Evolutionary conservation across 768 basidiomycete species (phyloP).

Genomic region (Kwoniella dejecticola): DNA sequence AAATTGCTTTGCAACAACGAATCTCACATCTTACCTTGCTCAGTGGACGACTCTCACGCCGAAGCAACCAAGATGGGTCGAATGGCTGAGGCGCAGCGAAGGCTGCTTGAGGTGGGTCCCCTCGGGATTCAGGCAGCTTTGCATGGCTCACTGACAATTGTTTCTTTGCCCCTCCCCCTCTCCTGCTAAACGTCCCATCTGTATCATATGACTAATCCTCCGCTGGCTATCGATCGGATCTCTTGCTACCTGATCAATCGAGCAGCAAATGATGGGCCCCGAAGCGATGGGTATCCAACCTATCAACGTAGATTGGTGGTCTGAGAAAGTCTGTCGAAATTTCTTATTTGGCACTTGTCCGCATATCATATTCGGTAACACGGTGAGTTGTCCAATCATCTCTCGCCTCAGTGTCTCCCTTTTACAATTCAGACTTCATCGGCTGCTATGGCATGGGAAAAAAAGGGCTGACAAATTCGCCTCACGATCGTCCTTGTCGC

Average conservation of each 20-base stretch:
- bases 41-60: too few species aligned
- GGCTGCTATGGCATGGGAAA: too few species aligned
- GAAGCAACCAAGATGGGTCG: constrained; percentile 70
- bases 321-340: constrained; percentile 98
- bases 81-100: constrained; percentile 95
- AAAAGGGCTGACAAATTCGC: too few species aligned
- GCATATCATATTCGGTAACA: constrained; percentile 95
- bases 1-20: too few species aligned
- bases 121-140: not conserved
- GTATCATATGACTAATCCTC: not conserved
- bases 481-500: too few species aligned
- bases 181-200: not conserved
- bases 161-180: not conserved
- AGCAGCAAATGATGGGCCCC: constrained; percentile 99
- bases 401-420: too few species aligned
- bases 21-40: too few species aligned
- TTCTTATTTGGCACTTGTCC: constrained; percentile 99
- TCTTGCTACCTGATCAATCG: not conserved
- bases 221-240: constrained; percentile 59
- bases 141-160: not conserved
- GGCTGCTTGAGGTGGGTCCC: constrained; percentile 69
- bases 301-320: constrained; percentile 83
- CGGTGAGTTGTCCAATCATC: constrained; percentile 63
- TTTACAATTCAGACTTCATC: too few species aligned
- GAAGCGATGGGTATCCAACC: constrained; percentile 97